phyloP scores from a whole-genome alignment of 257 asterid genomes.

The Solanum chilense region DNA sequence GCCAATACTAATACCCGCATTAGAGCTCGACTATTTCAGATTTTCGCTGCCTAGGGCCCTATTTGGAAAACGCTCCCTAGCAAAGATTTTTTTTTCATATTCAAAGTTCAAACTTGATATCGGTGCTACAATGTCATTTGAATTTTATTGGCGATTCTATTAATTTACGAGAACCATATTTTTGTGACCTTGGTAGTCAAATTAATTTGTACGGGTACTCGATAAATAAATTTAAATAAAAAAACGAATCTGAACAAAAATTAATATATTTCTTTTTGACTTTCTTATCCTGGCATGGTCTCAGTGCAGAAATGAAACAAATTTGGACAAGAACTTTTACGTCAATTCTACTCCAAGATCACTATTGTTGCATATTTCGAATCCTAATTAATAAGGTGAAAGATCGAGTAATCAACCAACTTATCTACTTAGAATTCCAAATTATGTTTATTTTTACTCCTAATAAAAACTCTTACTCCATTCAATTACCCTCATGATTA shows the following conservation, averaged over 20 bases:
- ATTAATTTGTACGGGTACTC: neutral
- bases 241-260: neutral
- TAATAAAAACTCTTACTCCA: neutral
- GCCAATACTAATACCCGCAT: no score
- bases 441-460: neutral
- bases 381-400: neutral
- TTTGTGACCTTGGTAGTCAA: neutral
- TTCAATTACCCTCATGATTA: neutral
- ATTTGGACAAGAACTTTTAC: neutral
- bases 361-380: neutral
- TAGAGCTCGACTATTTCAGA: no score
- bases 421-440: no score
- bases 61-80: neutral
- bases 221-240: neutral
- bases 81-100: rapidly evolving
- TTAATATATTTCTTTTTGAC: neutral
- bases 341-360: neutral
- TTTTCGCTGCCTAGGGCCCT: no score
- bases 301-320: neutral
- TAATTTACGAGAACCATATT: neutral
- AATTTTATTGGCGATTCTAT: neutral
- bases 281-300: neutral
- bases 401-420: neutral
- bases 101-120: no score
- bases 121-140: neutral